Conservation (phyloP, 345 rosid genomes). For the Eucalyptus shirleyi region DNA sequence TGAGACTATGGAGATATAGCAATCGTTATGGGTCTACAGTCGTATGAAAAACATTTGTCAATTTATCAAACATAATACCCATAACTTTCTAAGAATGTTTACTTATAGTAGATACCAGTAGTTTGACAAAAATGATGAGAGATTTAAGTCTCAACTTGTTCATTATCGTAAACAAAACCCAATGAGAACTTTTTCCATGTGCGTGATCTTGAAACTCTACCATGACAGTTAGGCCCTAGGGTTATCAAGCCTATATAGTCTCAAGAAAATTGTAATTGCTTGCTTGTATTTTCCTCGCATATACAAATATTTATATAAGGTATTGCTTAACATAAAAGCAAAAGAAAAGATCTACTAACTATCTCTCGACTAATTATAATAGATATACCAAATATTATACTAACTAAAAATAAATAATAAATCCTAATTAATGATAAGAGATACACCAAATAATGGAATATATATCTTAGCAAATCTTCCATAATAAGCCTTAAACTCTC, state of each 20-base stretch:
- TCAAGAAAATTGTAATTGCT: neutral
- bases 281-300: neutral
- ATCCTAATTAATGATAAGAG: neutral
- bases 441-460: neutral
- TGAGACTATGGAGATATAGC: too few species aligned
- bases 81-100: too few species aligned
- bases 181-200: too few species aligned
- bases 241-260: neutral
- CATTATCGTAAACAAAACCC: too few species aligned
- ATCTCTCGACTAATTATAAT: neutral
- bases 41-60: too few species aligned
- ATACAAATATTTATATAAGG: neutral
- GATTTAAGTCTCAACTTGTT: too few species aligned
- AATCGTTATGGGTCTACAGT: too few species aligned
- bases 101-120: too few species aligned
- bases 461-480: neutral
- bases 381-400: neutral
- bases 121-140: too few species aligned
- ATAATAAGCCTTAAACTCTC: accelerated
- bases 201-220: too few species aligned
- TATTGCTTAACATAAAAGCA: neutral
- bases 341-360: too few species aligned
- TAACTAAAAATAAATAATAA: neutral
- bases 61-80: too few species aligned
- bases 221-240: neutral